Evolutionary conservation across 768 basidiomycete species (phyloP).

Genomic region (Gloeopeniophorella convolvens): DNA sequence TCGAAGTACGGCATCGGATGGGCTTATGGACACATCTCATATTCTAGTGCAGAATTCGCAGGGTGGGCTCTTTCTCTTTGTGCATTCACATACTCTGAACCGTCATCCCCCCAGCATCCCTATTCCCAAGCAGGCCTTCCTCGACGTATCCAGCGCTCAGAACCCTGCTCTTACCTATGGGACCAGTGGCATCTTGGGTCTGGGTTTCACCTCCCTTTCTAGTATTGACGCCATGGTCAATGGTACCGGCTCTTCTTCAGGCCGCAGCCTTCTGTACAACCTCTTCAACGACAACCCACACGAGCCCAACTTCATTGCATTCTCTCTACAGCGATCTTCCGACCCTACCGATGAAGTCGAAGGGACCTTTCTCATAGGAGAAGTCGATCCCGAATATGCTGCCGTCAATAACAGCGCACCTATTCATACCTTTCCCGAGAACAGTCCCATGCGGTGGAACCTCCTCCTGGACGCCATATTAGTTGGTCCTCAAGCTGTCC

Average conservation of each 20-base stretch:
- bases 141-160: conserved; percentile 55
- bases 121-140: conserved; percentile 62
- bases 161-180: conserved; percentile 73
- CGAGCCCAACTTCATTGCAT: conserved; percentile 77
- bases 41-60: conserved; percentile 60
- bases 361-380: conserved; percentile 71
- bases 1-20: conserved; percentile 75
- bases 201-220: conserved; percentile 76
- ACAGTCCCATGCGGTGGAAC: conserved; percentile 64
- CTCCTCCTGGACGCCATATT: conserved; percentile 70
- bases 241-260: conserved; percentile 47
- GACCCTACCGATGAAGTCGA: conserved; percentile 48
- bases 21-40: conserved; percentile 60
- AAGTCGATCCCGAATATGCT: conserved; percentile 57
- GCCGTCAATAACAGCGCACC: conserved; percentile 48
- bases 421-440: conserved; percentile 70
- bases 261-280: conserved; percentile 70
- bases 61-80: conserved; percentile 39
- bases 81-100: background rate
- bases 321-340: conserved; percentile 58
- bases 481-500: conserved; percentile 43
- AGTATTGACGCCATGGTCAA: conserved; percentile 59
- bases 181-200: conserved; percentile 63
- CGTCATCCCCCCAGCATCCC: conserved; percentile 39
- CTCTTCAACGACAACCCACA: conserved; percentile 60